Base-by-base conservation (phyloP, 306 rosid genomes). In the Cucurbita pepo region DNA sequence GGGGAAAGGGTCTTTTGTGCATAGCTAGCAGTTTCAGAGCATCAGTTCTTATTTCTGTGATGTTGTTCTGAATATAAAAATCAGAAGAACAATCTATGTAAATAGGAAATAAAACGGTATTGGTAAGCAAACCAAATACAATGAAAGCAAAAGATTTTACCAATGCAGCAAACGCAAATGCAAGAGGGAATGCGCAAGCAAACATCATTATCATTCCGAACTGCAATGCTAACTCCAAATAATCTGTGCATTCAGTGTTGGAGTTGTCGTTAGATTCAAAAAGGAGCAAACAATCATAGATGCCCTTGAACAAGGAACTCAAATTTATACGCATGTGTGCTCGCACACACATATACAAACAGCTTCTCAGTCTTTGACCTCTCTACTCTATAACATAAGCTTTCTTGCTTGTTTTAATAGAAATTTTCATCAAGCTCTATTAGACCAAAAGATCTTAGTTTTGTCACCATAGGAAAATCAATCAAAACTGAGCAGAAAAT, bases 191-290 rank as follows among this genome's bases (percentile, higher is more conserved):
- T 52, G 99, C 99, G 10, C 96, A 89, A 62, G 99, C 97, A 85
- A 94, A 94, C 99, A 94, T 94, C 92, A 85, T 82, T 83, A 91
- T 88, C 90, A 89, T 90, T 77, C 97, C 99, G 79, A 91, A 94
- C 85, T 94, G 99, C 87, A 94, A 80, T 55, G 99, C 90, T 84
- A 94, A 80, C 88, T 94, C 99, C 78, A 91, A 85, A 82, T 82
- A 88, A 82, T 94, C 97, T 94, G 34, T 25, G 95, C 92, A 80
- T 71, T 59, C 59, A 80, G 72, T 36, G 53, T 45, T 53, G 45
- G 71, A 78, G 58, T 25, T 22, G 45, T 10, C 52, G 30, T 75
- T 54, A 74, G 83, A 74, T 12, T 18, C 19, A 19, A 12, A 65
- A 64, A 9, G 71, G 21, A 64, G 41, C 65, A 64, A 73, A 41